Conservation (phyloP, 2,329 filamentous ascomycete species). For the Neurospora sp. region DNA sequence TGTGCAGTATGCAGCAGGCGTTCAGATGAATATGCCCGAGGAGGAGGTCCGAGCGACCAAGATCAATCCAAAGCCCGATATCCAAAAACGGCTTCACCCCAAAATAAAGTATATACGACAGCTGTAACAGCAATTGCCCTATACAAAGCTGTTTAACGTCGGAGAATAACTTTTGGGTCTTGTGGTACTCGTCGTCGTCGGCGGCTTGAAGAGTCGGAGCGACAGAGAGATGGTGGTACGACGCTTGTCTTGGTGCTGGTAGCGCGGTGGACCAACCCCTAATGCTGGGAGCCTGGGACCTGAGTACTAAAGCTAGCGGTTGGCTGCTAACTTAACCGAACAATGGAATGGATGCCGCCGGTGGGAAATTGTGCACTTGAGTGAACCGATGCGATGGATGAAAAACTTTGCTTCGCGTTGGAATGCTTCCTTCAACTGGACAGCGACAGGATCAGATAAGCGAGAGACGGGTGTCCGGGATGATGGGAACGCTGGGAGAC, state of each 20-base stretch:
- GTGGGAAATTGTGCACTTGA: neutral
- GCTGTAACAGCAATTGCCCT: neutral
- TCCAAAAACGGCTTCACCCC: neutral
- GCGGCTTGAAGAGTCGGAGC: constrained; percentile 6
- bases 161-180: constrained; percentile 8
- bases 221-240: constrained; percentile 11
- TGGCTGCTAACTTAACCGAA: neutral
- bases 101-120: neutral
- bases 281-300: constrained; percentile 11
- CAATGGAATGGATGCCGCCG: neutral
- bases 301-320: neutral
- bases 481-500: neutral
- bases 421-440: neutral
- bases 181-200: constrained; percentile 8
- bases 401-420: neutral
- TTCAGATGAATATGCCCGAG: neutral
- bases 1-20: neutral
- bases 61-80: neutral
- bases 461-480: neutral
- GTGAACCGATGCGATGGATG: neutral
- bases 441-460: neutral
- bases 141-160: constrained; percentile 12
- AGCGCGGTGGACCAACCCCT: constrained; percentile 12
- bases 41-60: neutral
- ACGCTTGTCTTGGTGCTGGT: constrained; percentile 8